Evolutionary conservation across 2,329 filamentous ascomycete species (phyloP).

Genomic region (Rutstroemia sp.): DNA sequence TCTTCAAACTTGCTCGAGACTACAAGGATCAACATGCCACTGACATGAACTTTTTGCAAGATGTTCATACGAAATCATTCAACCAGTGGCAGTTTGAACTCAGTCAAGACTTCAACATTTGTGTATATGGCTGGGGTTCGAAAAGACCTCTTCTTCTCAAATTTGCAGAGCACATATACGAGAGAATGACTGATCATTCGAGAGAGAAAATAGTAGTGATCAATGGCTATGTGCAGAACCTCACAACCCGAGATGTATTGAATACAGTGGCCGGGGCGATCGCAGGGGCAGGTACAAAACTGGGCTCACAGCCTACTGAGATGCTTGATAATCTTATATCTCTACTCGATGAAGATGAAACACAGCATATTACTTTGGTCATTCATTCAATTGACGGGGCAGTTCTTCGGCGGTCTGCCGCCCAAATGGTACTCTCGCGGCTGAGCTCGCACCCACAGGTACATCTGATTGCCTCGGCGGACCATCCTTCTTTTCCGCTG

Average conservation of each 20-base stretch:
- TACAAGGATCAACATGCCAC: conserved; percentile 61
- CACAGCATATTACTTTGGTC: conserved; percentile 53
- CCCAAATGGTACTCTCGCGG: conserved; percentile 67
- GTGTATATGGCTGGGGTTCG: conserved; percentile 87
- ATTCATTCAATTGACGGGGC: conserved; percentile 83
- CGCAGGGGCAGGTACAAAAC: conserved; percentile 34
- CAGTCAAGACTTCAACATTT: conserved; percentile 77
- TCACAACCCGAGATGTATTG: conserved; percentile 62
- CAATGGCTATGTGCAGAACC: conserved; percentile 71
- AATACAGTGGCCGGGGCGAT: conserved; percentile 60
- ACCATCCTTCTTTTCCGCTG: conserved; percentile 79
- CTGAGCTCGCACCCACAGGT: conserved; percentile 69
- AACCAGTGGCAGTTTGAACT: conserved; percentile 92
- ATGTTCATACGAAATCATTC: conserved; percentile 74
- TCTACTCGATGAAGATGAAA: conserved; percentile 45
- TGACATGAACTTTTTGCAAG: conserved; percentile 64
- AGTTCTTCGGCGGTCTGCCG: conserved; percentile 61
- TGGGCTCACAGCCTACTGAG: conserved; percentile 48
- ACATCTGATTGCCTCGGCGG: conserved; percentile 70
- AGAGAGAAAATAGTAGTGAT: conserved; percentile 63
- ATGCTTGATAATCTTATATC: conserved; percentile 61
- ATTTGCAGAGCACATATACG: conserved; percentile 66
- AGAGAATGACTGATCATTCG: conserved; percentile 28
- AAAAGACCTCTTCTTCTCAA: conserved; percentile 68
- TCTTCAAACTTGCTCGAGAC: conserved; percentile 59